These are phyloP conservation scores for Termitomyces eurrhizus DNA, from an alignment of 768 basidiomycete species.

Conservation along the genomic window DNA sequence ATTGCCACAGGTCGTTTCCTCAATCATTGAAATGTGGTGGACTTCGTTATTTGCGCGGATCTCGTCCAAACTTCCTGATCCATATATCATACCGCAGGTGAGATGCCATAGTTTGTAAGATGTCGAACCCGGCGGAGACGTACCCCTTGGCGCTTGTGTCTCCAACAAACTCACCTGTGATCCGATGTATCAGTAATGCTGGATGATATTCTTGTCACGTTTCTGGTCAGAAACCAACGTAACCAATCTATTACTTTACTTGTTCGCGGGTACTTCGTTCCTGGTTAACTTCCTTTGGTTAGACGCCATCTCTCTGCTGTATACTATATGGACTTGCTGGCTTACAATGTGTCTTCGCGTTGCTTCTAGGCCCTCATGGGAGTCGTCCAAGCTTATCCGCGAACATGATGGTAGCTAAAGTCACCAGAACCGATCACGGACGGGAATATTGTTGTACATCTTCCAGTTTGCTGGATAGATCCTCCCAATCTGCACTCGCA, in stretches of 20 bases:
- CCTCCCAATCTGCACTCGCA: background rate
- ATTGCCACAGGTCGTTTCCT: background rate
- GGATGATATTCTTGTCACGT: background rate
- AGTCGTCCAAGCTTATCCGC: background rate
- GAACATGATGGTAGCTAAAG: background rate
- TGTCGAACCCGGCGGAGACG: background rate
- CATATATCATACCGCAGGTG: background rate
- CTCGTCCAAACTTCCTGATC: background rate
- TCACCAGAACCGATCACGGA: slow-evolving; percentile 3
- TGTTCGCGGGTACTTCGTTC: slow-evolving; percentile 1
- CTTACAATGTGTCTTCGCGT: background rate
- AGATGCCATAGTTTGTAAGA: background rate
- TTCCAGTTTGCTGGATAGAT: background rate
- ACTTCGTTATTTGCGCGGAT: background rate
- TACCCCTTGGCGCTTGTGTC: slow-evolving; percentile 1
- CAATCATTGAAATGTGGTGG: too few species aligned
- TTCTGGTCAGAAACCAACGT: background rate
- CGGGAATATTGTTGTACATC: background rate
- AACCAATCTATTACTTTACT: background rate
- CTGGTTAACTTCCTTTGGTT: background rate
- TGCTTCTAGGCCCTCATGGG: background rate
- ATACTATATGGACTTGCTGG: background rate
- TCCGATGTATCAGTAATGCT: background rate
- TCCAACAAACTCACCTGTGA: background rate
- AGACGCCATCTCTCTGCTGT: background rate